Evolutionary conservation across 2,329 filamentous ascomycete species (phyloP), one percentile per base, ranked within the genome.

Genomic region (Dryadomyces quercus-mongolicae): DNA sequence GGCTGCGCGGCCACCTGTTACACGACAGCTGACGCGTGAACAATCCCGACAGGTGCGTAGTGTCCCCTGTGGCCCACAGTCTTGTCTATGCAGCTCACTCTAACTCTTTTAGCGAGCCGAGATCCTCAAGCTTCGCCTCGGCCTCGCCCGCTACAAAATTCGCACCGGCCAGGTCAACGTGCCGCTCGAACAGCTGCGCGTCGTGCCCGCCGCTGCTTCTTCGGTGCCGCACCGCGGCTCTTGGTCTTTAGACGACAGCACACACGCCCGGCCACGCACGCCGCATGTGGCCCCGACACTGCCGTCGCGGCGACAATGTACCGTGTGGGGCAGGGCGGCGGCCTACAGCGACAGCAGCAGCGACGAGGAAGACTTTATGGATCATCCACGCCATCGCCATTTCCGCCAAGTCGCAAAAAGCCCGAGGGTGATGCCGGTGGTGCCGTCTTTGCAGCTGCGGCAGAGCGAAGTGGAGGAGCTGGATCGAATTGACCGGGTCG

Each of bases 141-240:
- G 78, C 31, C 76, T 89, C 20, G 86, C 85, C 15, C 78, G 78
- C 63, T 90, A 89, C 73, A 90, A 90, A 68, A 74, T 91, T 60
- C 77, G 76, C 55, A 90, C 86, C 2, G 82, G 85, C 56, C 86
- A 91, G 67, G 77, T 81, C 53, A 71, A 78, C 55, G 74, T 86
- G 31, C 82, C 85, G 1, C 75, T 88, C 57, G 73, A 81, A 54
- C 69, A 78, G 48, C 72, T 89, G 20, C 71, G 81, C 61, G 63
- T 71, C 50, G 66, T 68, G 34, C 67, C 65, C 5, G 36, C 55
- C 1, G 34, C 53, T 4, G 25, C 25, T 31, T 3, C 25, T 31
- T 3, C 18, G 16, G 34, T 18, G 10, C 36, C 8, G 1, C 49
- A 20, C 21, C 68, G 49, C 20, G 18, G 16, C 49, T 20, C 18